Base-by-base conservation (phyloP, 2,329 filamentous ascomycete genomes). In the Claviceps lovelessii region DNA sequence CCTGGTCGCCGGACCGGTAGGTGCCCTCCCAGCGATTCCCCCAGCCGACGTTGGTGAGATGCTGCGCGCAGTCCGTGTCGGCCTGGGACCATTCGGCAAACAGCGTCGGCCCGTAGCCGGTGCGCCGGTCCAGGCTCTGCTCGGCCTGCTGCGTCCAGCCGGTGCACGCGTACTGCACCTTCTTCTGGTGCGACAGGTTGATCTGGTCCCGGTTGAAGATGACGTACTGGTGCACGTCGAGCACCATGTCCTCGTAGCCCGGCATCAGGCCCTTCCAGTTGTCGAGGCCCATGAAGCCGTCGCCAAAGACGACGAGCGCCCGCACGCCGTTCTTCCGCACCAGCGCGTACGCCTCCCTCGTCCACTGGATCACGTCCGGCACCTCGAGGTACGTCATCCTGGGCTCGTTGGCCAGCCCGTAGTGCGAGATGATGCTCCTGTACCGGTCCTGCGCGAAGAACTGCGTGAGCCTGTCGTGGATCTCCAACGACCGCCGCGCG, bases 221-320 rank as follows among this genome's bases (percentile, higher is more conserved):
- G 64, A 95, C 88, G 69, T 98, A 98, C 70, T 97, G 91, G 71
- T 98, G 93, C 42, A 94, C 93, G 70, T 98, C 93, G n/a, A 98
- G 81, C 19, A 95, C 80, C 60, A 97, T 75, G 59, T 84, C 79
- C 49, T 84, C 76, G 64, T 86, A 79, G 28, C 78, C 76, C 61
- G 85, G 80, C 61, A 97, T 79, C 67, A 86, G 78, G 45, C 88
- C 88, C 67, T 95, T 84, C 93, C 93, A 98, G 64, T 94, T 91
- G 60, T 78, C 77, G 5, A 97, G 79, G 11, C 91, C 91, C 72
- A 94, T 81, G 75, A 98, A 98, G 29, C 93, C 93, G 69, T 98
- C 93, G 54, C 90, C 91, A 64, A 98, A 93, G 44, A 94, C 84
- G 55, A 97, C 72, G 44, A 81, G 73, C 39, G 85, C 81, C 51